Evolutionary conservation across 2,329 filamentous ascomycete genomes (phyloP).

Genomic region (Neopestalotiopsis clavispora): DNA sequence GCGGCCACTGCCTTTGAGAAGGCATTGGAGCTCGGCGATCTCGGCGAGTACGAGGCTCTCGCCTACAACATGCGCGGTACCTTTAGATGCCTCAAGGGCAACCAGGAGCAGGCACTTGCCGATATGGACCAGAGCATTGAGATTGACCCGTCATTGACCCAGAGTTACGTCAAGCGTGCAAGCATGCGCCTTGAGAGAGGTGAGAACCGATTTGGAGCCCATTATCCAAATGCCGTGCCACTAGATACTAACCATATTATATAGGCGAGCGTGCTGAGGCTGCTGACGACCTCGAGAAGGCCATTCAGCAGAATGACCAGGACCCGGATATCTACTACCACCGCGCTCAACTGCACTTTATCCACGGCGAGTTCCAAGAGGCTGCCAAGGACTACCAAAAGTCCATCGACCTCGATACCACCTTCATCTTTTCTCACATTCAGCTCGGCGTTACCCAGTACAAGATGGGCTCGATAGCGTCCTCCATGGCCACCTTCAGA

Average conservation of each 20-base stretch:
- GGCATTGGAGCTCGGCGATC: slow-evolving; percentile 79
- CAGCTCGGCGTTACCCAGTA: slow-evolving; percentile 99
- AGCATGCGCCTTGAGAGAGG: slow-evolving; percentile 97
- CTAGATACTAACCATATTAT: slow-evolving; percentile 18
- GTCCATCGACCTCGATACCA: slow-evolving; percentile 93
- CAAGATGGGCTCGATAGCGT: slow-evolving; percentile 98
- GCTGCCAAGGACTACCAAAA: slow-evolving; percentile 99
- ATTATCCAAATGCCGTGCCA: background rate
- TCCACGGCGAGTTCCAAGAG: slow-evolving; percentile 89
- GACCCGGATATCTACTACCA: slow-evolving; percentile 99
- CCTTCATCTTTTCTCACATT: slow-evolving; percentile 99
- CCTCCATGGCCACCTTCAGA: slow-evolving; percentile 97
- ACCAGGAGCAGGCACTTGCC: slow-evolving; percentile 79
- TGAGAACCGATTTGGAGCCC: slow-evolving; percentile 42
- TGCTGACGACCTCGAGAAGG: slow-evolving; percentile 84
- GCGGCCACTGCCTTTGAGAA: slow-evolving; percentile 86
- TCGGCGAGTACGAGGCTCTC: slow-evolving; percentile 84
- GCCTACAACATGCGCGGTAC: slow-evolving; percentile 97
- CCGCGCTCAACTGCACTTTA: slow-evolving; percentile 97
- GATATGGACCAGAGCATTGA: slow-evolving; percentile 95
- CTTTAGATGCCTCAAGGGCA: slow-evolving; percentile 89
- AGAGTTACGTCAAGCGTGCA: slow-evolving; percentile 98
- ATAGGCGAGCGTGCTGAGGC: slow-evolving; percentile 83
- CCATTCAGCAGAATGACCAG: slow-evolving; percentile 80
- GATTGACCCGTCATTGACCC: slow-evolving; percentile 83